Percentiles rank a stretch among this genome's conserved stretches.
phyloP scores from a whole-genome alignment of 768 basidiomycete species.

The Kwoniella heveanensis region DNA sequence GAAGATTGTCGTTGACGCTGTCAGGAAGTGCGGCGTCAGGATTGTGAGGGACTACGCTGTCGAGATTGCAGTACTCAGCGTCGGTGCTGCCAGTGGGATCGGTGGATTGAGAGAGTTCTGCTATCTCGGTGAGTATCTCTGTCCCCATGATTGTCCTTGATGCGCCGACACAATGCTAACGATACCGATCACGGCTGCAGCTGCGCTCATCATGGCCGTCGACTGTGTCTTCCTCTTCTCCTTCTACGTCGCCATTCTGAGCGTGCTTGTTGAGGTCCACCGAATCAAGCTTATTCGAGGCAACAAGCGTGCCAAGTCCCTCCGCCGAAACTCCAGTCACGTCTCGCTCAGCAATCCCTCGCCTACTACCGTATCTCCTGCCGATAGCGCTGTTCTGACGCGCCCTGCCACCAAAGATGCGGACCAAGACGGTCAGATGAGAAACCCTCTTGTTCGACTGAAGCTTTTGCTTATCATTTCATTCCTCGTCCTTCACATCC shows the following conservation, averaged over 20 bases:
- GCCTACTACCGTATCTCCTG: slow-evolving; percentile 15
- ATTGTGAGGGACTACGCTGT: slow-evolving; percentile 92
- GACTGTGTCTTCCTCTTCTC: slow-evolving; percentile 89
- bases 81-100: slow-evolving; percentile 84
- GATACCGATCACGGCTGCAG: slow-evolving; percentile 51
- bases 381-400: slow-evolving; percentile 16
- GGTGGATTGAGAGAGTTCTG: slow-evolving; percentile 92
- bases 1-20: slow-evolving; percentile 79
- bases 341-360: slow-evolving; percentile 35
- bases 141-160: no score
- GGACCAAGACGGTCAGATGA: slow-evolving; percentile 58
- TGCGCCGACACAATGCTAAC: no score
- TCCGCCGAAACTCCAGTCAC: slow-evolving; percentile 41
- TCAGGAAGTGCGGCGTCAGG: slow-evolving; percentile 73
- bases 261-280: slow-evolving; percentile 86
- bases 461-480: slow-evolving; percentile 89
- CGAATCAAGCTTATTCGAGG: slow-evolving; percentile 60
- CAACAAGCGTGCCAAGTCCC: slow-evolving; percentile 49
- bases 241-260: slow-evolving; percentile 83
- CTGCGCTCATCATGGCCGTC: slow-evolving; percentile 78
- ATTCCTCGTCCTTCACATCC: slow-evolving; percentile 85
- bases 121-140: slow-evolving; percentile 63
- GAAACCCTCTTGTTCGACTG: slow-evolving; percentile 81
- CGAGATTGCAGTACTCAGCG: slow-evolving; percentile 82
- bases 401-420: slow-evolving; percentile 37